These are phyloP conservation scores for Cicer judaicum DNA, from an alignment of 306 rosid species.

Conservation along the genomic window DNA sequence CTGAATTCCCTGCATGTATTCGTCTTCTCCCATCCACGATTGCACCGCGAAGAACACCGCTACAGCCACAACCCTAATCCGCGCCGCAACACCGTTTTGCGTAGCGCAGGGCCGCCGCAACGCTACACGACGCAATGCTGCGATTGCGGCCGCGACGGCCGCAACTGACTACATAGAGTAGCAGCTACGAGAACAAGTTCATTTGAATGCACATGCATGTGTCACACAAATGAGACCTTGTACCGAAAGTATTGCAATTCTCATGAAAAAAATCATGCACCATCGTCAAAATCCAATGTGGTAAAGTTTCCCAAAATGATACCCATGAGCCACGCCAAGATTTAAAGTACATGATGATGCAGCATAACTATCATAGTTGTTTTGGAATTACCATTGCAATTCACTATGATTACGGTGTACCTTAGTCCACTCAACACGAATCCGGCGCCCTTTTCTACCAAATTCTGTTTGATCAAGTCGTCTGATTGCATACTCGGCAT, in stretches of 20 bases:
- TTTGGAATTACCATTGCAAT: slow-evolving; percentile 14
- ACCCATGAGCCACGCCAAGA: slow-evolving; percentile 3
- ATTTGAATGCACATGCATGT: slow-evolving; percentile 15
- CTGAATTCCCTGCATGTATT: no score
- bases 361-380: not conserved
- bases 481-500: slow-evolving; percentile 88
- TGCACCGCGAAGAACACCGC: no score
- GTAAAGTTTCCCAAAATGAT: not conserved
- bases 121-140: no score
- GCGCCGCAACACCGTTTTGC: no score
- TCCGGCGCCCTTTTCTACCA: slow-evolving; percentile 81
- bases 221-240: slow-evolving; percentile 3
- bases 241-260: slow-evolving; percentile 26
- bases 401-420: slow-evolving; percentile 44
- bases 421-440: slow-evolving; percentile 90
- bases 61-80: no score
- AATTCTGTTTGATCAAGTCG: slow-evolving; percentile 85
- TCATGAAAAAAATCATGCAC: slow-evolving; percentile 14
- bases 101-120: no score
- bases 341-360: slow-evolving; percentile 4
- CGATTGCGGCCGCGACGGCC: no score
- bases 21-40: no score
- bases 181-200: slow-evolving; percentile 32
- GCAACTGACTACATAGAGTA: not conserved
- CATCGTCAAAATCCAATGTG: not conserved